Evolutionary conservation across 2,329 filamentous ascomycete species (phyloP).

Genomic region (Xylariaceae sp.): DNA sequence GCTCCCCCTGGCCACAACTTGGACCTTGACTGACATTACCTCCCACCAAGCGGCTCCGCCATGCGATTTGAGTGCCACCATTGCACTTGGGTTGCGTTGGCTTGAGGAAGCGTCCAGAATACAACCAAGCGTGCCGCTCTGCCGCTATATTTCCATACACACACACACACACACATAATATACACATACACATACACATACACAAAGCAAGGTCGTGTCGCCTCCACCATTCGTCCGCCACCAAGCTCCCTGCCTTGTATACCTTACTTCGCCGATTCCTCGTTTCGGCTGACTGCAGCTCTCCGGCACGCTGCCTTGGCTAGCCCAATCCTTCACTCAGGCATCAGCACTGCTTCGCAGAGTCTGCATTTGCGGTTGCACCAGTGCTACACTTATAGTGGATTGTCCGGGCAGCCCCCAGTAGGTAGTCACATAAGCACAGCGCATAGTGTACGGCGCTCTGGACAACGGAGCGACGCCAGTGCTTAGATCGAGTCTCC

Average conservation of each 20-base stretch:
- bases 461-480: background rate
- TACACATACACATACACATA: background rate
- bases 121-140: background rate
- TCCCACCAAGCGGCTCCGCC: constrained; percentile 12
- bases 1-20: background rate
- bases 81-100: constrained; percentile 20
- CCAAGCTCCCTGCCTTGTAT: constrained; percentile 16
- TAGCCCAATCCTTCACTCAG: constrained; percentile 10
- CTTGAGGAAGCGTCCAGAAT: constrained; percentile 14
- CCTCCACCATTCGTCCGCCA: constrained; percentile 11
- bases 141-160: background rate
- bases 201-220: background rate
- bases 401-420: background rate
- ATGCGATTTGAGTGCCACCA: constrained; percentile 21
- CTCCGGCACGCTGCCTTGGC: constrained; percentile 20
- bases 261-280: constrained; percentile 18
- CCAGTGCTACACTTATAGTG: constrained; percentile 5
- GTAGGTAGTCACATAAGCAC: background rate
- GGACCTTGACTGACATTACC: constrained; percentile 3
- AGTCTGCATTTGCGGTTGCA: constrained; percentile 7
- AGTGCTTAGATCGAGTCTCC: background rate
- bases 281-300: constrained; percentile 24
- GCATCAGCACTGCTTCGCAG: background rate
- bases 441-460: background rate
- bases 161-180: background rate